Evolutionary conservation across 441 rosid genomes (phyloP).

Genomic region (Melastoma candidum): DNA sequence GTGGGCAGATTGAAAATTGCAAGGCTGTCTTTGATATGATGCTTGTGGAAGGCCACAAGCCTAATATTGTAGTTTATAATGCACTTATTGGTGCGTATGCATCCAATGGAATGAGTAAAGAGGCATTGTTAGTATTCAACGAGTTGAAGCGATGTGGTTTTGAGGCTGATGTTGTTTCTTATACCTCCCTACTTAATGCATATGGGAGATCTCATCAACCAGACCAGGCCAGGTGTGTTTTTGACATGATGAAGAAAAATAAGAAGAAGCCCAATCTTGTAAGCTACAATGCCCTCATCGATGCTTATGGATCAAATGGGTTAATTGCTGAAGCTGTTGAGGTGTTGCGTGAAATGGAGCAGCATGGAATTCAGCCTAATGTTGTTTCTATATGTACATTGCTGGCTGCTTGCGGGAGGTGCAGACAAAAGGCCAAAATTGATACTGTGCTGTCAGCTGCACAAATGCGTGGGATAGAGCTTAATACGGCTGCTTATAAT

Average conservation of each 20-base stretch:
- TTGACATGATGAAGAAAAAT: slow-evolving; percentile 56
- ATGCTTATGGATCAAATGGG: slow-evolving; percentile 88
- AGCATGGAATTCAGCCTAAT: slow-evolving; percentile 55
- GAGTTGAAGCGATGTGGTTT: slow-evolving; percentile 55
- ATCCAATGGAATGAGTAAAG: slow-evolving; percentile 68
- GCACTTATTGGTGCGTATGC: slow-evolving; percentile 80
- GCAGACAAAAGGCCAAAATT: slow-evolving; percentile 55
- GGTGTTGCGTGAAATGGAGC: slow-evolving; percentile 73
- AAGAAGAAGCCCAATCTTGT: slow-evolving; percentile 67
- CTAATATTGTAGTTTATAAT: slow-evolving; percentile 71
- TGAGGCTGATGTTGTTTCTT: slow-evolving; percentile 67
- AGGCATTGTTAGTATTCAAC: slow-evolving; percentile 60
- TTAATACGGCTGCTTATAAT: slow-evolving; percentile 79
- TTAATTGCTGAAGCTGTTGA: slow-evolving; percentile 66
- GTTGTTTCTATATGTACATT: slow-evolving; percentile 77
- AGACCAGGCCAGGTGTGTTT: slow-evolving; percentile 58
- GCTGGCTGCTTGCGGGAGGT: slow-evolving; percentile 80
- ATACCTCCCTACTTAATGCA: slow-evolving; percentile 74
- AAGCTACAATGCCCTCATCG: slow-evolving; percentile 74
- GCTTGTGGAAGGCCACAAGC: slow-evolving; percentile 81
- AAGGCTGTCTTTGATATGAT: slow-evolving; percentile 58
- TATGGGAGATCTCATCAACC: slow-evolving; percentile 85
- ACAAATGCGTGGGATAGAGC: slow-evolving; percentile 57
- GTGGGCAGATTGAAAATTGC: slow-evolving; percentile 70
- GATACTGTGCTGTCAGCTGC: slow-evolving; percentile 76